Percentiles rank a stretch among this genome's conserved stretches.
Conservation (phyloP, 2,329 filamentous ascomycete genomes). For the Trichoderma atrobrunneum region DNA sequence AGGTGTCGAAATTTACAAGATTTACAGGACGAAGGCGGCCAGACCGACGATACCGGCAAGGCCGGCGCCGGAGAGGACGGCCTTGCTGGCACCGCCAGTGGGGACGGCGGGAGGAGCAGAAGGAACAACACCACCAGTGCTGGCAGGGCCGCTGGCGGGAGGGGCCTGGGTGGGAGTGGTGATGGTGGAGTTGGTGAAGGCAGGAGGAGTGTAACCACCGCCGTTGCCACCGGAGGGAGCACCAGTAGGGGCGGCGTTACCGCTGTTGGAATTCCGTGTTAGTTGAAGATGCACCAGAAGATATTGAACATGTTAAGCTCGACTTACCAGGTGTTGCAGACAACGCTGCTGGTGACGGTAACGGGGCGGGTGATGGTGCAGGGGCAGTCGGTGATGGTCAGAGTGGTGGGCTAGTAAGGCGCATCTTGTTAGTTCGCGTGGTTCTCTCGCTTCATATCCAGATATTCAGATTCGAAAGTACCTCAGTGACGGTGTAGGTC, state of each 20-base stretch:
- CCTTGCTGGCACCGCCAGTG: conserved; percentile 57
- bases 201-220: conserved; percentile 31
- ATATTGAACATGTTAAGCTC: not conserved
- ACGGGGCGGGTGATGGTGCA: conserved; percentile 65
- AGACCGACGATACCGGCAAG: conserved; percentile 60
- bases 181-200: conserved; percentile 33
- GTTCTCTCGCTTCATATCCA: not conserved
- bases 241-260: conserved; percentile 34
- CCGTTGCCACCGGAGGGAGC: conserved; percentile 24
- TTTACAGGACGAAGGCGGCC: conserved; percentile 59
- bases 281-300: conserved; percentile 19
- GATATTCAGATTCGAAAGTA: conserved; percentile 33
- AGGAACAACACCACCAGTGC: conserved; percentile 29
- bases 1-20: conserved; percentile 36
- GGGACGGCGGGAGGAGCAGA: conserved; percentile 36
- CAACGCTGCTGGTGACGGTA: conserved; percentile 49
- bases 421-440: not conserved
- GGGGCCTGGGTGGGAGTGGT: conserved; percentile 39
- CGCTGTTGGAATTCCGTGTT: conserved; percentile 26
- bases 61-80: conserved; percentile 55
- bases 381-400: conserved; percentile 70
- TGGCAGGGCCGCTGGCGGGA: conserved; percentile 23
- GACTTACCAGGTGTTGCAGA: conserved; percentile 54
- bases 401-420: conserved; percentile 51
- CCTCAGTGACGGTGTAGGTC: conserved; percentile 68